Evolutionary conservation across 192 early-diverging fungal genomes (phyloP), one percentile per base, ranked within the genome.

Genomic region (Polychytrium aggregatum): DNA sequence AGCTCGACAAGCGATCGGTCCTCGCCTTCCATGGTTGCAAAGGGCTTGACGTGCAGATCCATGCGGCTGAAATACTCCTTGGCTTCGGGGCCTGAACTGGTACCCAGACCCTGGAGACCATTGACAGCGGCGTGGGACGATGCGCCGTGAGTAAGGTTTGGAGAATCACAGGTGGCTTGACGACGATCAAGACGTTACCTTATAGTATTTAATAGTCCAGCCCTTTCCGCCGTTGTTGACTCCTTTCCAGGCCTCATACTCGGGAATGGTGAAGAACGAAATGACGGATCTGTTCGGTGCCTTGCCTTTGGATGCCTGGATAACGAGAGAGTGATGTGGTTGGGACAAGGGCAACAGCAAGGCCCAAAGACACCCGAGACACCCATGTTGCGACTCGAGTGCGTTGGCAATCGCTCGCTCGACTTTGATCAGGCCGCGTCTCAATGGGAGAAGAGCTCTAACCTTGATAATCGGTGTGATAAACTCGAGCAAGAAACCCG

Each of bases 391-490:
- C n/a, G n/a, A n/a, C n/a, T n/a, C n/a, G n/a, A n/a, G n/a, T n/a
- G n/a, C n/a, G n/a, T n/a, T n/a, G n/a, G n/a, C n/a, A n/a, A n/a
- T n/a, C n/a, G n/a, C n/a, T n/a, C n/a, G n/a, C n/a, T n/a, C n/a
- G n/a, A n/a, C n/a, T 0, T 0, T 1, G 46, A n/a, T 10, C 9
- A 33, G 34, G 4, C 22, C 7, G 37, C 27, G 22, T 42, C 5
- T 52, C 39, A 26, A 52, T 16, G 18, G 24, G 26, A 3, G 17
- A 14, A 13, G 0, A 11, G 11, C 26, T 9, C 60, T 60, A 25
- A 82, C 90, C 64, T 85, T 86, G 41, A 98, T 85, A 54, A 98
- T 92, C 2, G 95, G 95, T 5, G 95, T 98, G 51, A 98, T 89
- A 49, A 98, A 96, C 65, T 96, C 90, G 34, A 84, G 70, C 43